Evolutionary conservation across 495 filamentous ascomycete species (phyloP), one percentile per base, ranked within the genome.

Genomic region (Recurvomyces mirabilis): DNA sequence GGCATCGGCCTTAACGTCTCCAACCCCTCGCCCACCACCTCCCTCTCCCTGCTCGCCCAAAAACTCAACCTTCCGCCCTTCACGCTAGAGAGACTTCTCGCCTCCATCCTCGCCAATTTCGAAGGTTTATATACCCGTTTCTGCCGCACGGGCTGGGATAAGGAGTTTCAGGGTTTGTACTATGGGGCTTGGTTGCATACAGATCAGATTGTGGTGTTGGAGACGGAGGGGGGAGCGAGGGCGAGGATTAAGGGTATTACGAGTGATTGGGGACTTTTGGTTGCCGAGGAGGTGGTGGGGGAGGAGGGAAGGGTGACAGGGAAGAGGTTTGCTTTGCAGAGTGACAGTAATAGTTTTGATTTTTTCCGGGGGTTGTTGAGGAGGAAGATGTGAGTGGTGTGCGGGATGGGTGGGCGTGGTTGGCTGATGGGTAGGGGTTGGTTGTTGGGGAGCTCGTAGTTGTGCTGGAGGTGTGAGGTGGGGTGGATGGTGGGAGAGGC

Each of bases 271-370:
- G 91, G 93, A 1, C 65, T 95, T 53, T 59, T 99, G 50, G 69
- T 77, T 43, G 89, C 78, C 1, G 81, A 93, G 60, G 91, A 94
- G 66, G n/a, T n/a, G n/a, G 53, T 94, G 38, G 77, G 72, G 2
- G 77, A 67, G 66, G 73, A 81, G 32, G 85, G 83, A 52, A 63
- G 77, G 47, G 60, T 67, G 1, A 95, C 85, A 9, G 88, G 89
- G 1, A 80, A 73, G 60, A 68, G 82, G 32, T 88, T 78, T 71
- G 75, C 81, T 57, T 65, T 98, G 62, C 87, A 95, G 67, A 95
- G 84, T 61, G 91, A 99, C 55, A 86, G 86, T 57, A 99, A 99
- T 56, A 94, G 87, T 65, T 99, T 99, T 68, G 93, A 99, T 66
- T 99, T 95, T 65, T 89, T 94, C 62, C 80, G 71, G 58, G 91